Evolutionary conservation across 176 grass and related monocot genomes (phyloP), one percentile per base, ranked within the genome.

Genomic region (Hsuehochloa calcarea): DNA sequence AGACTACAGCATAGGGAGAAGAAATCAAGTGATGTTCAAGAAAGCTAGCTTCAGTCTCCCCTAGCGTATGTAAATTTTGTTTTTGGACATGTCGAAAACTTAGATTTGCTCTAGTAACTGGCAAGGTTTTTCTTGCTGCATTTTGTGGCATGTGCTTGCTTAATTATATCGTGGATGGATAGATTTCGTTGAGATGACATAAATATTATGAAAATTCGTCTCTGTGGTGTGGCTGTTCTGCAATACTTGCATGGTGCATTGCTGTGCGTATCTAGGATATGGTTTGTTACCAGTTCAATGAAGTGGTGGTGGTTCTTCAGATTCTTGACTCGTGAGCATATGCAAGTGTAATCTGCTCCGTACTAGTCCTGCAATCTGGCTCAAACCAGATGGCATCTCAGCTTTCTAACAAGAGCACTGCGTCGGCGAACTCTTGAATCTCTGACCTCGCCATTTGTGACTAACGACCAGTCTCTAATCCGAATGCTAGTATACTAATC

Each of bases 51-150:
- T 58, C 38, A 75, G 41, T 68, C 25, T 66, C 60, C 41, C 50
- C 58, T 82, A 22, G 68, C 27, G 10, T 77, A 26, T 76, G 34
- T 74, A 74, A 87, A 87, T 87, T 87, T 87, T 87, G 84, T 58
- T 68, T 74, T 62, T 13, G 47, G 47, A 74, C 62, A 43, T 31
- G 25, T 54, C 47, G 46, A 38, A 72, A 67, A 59, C 31, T 38
- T 78, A 49, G 12, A 13, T 79, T 78, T 82, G 35, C 38, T 58
- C 59, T 10, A 59, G 25, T 78, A 47, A 38, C 47, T 11, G 39
- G 25, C 22, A 23, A 29, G 62, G 34, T 59, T 72, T 65, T 74
- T 40, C 13, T 68, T 7, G 50, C 8, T 40, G 41, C 25, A 45
- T 26, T 31, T 60, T 40, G 64, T 52, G 56, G 54, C 43, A 15